Percentiles rank a stretch among this genome's conserved stretches.
Evolutionary conservation across 805 yeast species (phyloP).

Genomic region (Saturnispora serradocipensis): DNA sequence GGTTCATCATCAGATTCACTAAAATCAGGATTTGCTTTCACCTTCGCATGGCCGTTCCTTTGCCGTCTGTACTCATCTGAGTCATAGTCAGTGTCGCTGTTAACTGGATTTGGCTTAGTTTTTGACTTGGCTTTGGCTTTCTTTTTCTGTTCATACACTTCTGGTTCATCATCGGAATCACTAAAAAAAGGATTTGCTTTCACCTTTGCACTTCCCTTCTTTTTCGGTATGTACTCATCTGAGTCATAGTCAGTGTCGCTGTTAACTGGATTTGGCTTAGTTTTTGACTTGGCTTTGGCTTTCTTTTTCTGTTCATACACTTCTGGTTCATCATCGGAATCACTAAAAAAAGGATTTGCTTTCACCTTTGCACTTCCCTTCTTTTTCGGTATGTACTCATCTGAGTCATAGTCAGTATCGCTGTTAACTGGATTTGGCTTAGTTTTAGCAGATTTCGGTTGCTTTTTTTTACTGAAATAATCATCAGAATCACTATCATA

Average conservation of each 20-base stretch:
- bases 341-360: background rate
- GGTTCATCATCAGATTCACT: background rate
- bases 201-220: background rate
- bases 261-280: background rate
- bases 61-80: background rate
- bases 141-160: background rate
- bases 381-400: background rate
- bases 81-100: background rate
- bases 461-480: too few relatives aligned
- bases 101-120: background rate
- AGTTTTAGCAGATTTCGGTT: too few relatives aligned
- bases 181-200: background rate
- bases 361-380: background rate
- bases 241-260: background rate
- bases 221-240: background rate
- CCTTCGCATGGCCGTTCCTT: background rate
- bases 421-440: too few relatives aligned
- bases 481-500: too few relatives aligned
- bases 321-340: background rate
- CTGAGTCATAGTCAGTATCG: slow-evolving; percentile 1
- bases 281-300: background rate
- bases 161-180: slow-evolving; percentile 1
- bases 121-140: background rate
- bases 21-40: background rate
- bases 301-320: background rate